Evolutionary conservation across 805 yeast genomes (phyloP).

Genomic region (Suhomyces prunicola): DNA sequence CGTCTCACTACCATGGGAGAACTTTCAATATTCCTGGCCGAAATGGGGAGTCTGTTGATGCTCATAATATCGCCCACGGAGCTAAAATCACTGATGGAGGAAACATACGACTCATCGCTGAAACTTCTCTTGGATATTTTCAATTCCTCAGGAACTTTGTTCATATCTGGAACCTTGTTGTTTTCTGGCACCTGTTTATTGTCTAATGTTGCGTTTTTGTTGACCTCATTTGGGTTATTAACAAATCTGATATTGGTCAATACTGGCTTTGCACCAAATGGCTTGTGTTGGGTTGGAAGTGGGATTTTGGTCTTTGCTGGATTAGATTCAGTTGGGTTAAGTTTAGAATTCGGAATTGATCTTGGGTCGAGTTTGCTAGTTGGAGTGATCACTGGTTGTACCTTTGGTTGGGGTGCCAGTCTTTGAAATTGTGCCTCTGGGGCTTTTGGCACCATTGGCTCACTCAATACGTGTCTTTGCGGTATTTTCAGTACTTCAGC

Average conservation of each 20-base stretch:
- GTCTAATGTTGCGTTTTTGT: not conserved
- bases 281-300: not conserved
- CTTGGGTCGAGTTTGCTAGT: not conserved
- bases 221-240: not conserved
- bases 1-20: not conserved
- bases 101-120: conserved; percentile 36
- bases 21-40: not conserved
- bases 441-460: not conserved
- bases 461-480: not conserved
- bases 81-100: conserved; percentile 37
- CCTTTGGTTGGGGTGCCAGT: not conserved
- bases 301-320: not conserved
- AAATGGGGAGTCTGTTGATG: conserved; percentile 7
- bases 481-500: not conserved
- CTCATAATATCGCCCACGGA: conserved; percentile 31
- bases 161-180: not conserved
- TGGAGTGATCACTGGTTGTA: not conserved
- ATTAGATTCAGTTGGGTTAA: too few species aligned
- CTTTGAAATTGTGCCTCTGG: not conserved
- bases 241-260: conserved; percentile 2
- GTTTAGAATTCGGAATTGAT: too few species aligned
- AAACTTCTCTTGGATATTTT: conserved; percentile 23
- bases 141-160: not conserved
- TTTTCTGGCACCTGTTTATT: not conserved
- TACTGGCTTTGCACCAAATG: not conserved